Base-by-base conservation (phyloP, 2,329 filamentous ascomycete species). In the Claviceps maximensis region DNA sequence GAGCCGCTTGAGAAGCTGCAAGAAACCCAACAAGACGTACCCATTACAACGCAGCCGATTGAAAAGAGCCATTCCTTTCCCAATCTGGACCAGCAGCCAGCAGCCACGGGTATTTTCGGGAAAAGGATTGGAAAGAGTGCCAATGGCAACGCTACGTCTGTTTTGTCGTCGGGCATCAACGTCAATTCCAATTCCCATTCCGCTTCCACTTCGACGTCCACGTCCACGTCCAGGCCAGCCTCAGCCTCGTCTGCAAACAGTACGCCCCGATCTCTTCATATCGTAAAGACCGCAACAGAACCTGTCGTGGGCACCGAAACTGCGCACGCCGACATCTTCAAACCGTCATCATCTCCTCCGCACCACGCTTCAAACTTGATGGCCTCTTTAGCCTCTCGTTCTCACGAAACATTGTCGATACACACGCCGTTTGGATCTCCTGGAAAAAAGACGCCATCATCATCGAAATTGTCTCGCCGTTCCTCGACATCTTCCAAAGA, bases 261-360 rank as follows among this genome's bases (percentile, higher is more conserved):
- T 29, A 62, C 70, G 25, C 52, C 64, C 0, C 61, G 67, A 6
- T 66, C 66, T n/a, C 66, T 66, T 2, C 65, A 61, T 42, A 67
- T 68, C 13, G 55, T 67, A 6, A 68, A 63, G 12, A 74, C 72
- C 53, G 76, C 78, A 27, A 77, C 83, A 2, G 76, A 80, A 52
- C 83, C 87, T 1, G 71, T 83, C 21, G 78, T 90, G 7, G 81
- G 79, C 31, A 81, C 83, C 1, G 83, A 89, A 60, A 74, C 77
- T 36, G 75, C 79, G 0, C 83, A 84, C 56, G 80, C 82, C 21
- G 84, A 89, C 55, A 74, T 82, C 13, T 78, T 79, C 58, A 79
- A 77, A 55, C 73, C 76, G 15, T 77, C 75, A 4, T 74, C 72
- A 1, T 78, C 77, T 33, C 74, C 75, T 5, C 76, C 78, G 2